Evolutionary conservation across 352 stramenopile species (phyloP).

Genomic region (Hyaloperonospora arabidopsidis): DNA sequence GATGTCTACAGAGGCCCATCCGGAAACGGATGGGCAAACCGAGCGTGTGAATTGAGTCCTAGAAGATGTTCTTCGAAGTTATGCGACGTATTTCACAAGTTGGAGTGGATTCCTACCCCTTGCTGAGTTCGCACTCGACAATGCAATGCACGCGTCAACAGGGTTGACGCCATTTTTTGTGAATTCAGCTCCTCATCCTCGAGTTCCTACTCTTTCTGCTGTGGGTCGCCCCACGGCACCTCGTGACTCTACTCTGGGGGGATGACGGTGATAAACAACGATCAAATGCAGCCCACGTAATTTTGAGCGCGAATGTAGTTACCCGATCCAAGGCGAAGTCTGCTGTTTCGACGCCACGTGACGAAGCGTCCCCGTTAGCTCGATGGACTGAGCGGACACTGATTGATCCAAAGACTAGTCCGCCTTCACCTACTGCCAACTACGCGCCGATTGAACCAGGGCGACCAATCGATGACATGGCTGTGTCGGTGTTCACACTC

Average conservation of each 20-base stretch:
- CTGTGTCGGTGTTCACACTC: not conserved
- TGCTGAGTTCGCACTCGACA: not conserved
- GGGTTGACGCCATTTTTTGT: not conserved
- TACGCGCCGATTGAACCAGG: not conserved
- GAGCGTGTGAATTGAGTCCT: not conserved
- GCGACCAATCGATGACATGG: not conserved
- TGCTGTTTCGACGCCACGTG: not conserved
- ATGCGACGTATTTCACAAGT: not conserved
- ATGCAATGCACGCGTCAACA: not conserved
- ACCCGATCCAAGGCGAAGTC: not conserved
- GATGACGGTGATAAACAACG: not conserved
- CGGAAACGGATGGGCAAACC: slow-evolving; percentile 7
- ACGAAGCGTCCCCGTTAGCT: not conserved
- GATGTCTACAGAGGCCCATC: slow-evolving; percentile 2
- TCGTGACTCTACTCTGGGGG: not conserved
- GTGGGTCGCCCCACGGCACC: not conserved
- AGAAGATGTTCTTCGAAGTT: not conserved
- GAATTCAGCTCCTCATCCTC: not conserved
- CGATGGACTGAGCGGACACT: not conserved
- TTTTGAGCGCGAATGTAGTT: not conserved
- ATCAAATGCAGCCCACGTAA: not conserved
- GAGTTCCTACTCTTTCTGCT: not conserved
- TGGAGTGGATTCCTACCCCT: slow-evolving; percentile 2
- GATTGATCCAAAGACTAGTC: not conserved
- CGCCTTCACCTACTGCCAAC: not conserved